These are phyloP conservation scores for Hibiscus mutabilis DNA, from an alignment of 345 rosid genomes.

Conservation along the genomic window DNA sequence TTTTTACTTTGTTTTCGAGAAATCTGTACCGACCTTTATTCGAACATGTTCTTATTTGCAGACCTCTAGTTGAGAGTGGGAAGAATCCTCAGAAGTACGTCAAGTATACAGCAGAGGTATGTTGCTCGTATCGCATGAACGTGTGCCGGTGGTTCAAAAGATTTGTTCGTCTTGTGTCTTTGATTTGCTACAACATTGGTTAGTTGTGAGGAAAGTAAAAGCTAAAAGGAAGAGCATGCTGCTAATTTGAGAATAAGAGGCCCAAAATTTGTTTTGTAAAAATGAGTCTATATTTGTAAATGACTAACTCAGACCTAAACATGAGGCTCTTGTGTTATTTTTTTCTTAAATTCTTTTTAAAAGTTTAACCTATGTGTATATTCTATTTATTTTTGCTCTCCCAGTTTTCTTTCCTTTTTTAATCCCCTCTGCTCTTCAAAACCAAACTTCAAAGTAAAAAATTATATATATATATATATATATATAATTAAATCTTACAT, in stretches of 20 bases:
- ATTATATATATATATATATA: too few species aligned
- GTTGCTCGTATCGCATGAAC: background rate
- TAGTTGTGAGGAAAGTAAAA: background rate
- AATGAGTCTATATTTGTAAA: background rate
- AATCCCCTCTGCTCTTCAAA: too few species aligned
- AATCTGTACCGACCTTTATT: background rate
- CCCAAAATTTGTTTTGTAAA: background rate
- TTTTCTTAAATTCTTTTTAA: too few species aligned
- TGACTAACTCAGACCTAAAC: background rate
- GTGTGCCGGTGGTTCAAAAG: background rate
- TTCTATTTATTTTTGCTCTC: too few species aligned
- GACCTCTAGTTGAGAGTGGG: conserved; percentile 86
- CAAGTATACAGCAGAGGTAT: conserved; percentile 55
- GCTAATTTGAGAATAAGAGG: background rate
- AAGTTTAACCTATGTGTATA: too few species aligned
- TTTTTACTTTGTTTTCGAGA: background rate
- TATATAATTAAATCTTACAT: too few species aligned
- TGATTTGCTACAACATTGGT: background rate
- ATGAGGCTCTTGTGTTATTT: too few species aligned
- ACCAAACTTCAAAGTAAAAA: too few species aligned
- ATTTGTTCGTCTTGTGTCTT: background rate
- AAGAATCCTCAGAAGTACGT: conserved; percentile 80
- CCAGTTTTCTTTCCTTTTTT: too few species aligned
- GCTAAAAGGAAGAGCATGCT: background rate
- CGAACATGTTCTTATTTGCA: conserved; percentile 18